Percentiles rank a stretch among this genome's conserved stretches.
Conservation (phyloP, 2,329 filamentous ascomycete species). For the Apiospora pterosperma region DNA sequence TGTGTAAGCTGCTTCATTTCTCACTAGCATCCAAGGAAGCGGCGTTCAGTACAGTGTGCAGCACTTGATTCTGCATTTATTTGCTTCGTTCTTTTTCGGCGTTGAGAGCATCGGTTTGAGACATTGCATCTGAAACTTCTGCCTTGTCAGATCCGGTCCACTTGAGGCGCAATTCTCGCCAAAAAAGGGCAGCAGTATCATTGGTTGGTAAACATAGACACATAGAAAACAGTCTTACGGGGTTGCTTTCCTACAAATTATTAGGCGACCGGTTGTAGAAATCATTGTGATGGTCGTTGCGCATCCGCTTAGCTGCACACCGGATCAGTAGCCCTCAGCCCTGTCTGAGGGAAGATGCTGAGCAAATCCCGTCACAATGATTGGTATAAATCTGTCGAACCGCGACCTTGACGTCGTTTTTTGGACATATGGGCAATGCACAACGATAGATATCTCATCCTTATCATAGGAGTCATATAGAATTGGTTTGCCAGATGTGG, state of each 20-base stretch:
- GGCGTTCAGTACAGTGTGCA: not conserved
- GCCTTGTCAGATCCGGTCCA: not conserved
- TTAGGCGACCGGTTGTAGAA: not conserved
- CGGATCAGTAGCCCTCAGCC: too few relatives aligned
- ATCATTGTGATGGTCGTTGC: not conserved
- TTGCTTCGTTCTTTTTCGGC: not conserved
- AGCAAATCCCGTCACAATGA: not conserved
- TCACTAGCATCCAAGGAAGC: not conserved
- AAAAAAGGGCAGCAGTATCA: not conserved
- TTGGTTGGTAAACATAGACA: conserved; percentile 4
- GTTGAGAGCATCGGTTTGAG: not conserved
- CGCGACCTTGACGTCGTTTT: not conserved
- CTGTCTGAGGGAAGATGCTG: not conserved
- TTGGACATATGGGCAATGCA: not conserved
- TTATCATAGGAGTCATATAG: not conserved
- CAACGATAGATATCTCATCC: not conserved
- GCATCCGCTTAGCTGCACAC: not conserved
- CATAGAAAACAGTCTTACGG: conserved; percentile 8
- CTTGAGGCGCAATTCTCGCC: not conserved
- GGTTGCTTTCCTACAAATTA: conserved; percentile 5
- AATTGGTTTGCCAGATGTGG: too few relatives aligned
- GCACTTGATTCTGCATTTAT: not conserved
- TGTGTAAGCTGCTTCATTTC: conserved; percentile 4
- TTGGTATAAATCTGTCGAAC: not conserved
- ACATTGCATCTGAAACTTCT: not conserved